Percentiles rank a stretch among this genome's conserved stretches.
Conservation (phyloP, 176 grass and related monocot species). For the Bromus sterilis region DNA sequence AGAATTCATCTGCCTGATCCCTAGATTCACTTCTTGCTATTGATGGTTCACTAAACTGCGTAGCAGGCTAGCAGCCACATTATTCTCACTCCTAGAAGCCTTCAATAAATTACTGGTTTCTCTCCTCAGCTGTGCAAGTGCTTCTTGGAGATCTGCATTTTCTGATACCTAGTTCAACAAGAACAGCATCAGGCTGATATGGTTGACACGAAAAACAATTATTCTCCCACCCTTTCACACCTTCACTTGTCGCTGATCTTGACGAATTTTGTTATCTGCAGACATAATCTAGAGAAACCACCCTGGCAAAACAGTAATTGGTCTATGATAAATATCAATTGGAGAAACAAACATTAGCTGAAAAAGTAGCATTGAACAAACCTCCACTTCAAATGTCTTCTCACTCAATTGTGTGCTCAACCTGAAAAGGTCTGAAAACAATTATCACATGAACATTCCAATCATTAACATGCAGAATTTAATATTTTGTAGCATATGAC, state of each 20-base stretch:
- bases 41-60: slow-evolving; percentile 44
- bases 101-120: slow-evolving; percentile 49
- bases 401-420: slow-evolving; percentile 75
- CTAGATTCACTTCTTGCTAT: slow-evolving; percentile 10
- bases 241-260: slow-evolving; percentile 89
- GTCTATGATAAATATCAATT: neutral
- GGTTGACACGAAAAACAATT: slow-evolving; percentile 13
- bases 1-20: no score
- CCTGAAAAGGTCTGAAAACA: slow-evolving; percentile 71
- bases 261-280: slow-evolving; percentile 95
- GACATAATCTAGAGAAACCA: slow-evolving; percentile 83
- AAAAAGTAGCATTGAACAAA: slow-evolving; percentile 21
- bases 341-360: slow-evolving; percentile 3
- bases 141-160: slow-evolving; percentile 64
- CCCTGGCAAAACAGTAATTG: slow-evolving; percentile 4
- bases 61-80: neutral
- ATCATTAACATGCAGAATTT: neutral
- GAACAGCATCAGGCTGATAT: slow-evolving; percentile 21
- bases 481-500: neutral
- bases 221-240: slow-evolving; percentile 21
- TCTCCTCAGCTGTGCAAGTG: slow-evolving; percentile 46
- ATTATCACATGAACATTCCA: neutral
- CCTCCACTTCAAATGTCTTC: slow-evolving; percentile 89
- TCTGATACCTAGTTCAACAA: slow-evolving; percentile 50
- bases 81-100: slow-evolving; percentile 43